These are phyloP conservation scores for Xanthoconium separans DNA, from an alignment of 1,284 basidiomycete species.

Conservation along the genomic window DNA sequence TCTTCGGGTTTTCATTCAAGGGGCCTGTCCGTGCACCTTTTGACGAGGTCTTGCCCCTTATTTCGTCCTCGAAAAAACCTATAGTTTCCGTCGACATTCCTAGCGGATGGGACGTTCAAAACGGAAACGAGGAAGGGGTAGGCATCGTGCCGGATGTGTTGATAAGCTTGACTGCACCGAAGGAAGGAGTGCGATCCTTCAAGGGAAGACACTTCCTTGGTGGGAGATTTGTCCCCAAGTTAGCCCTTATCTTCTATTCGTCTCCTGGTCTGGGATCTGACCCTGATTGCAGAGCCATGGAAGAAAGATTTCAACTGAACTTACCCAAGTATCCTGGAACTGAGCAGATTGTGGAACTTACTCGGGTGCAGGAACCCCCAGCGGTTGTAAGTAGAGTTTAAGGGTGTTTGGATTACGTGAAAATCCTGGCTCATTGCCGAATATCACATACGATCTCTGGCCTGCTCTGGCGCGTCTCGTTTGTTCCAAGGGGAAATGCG, in stretches of 20 bases:
- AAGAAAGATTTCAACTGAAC: conserved; percentile 73
- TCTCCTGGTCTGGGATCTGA: conserved; percentile 1
- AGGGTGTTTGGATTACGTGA: too few relatives aligned
- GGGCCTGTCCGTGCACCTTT: conserved; percentile 89
- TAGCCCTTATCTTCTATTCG: conserved; percentile 26
- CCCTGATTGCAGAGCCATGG: conserved; percentile 52
- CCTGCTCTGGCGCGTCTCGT: background rate
- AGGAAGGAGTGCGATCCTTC: conserved; percentile 79
- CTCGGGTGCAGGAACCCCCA: conserved; percentile 14
- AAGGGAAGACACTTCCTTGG: conserved; percentile 76
- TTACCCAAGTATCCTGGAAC: conserved; percentile 74
- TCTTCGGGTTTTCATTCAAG: conserved; percentile 98
- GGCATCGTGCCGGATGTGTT: conserved; percentile 77
- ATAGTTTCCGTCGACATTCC: conserved; percentile 95
- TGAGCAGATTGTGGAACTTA: conserved; percentile 80
- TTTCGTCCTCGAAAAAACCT: conserved; percentile 66
- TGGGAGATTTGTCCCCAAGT: conserved; percentile 90
- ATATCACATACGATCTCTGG: background rate
- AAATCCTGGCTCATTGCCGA: too few relatives aligned
- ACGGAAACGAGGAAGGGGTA: conserved; percentile 59
- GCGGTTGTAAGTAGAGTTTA: conserved; percentile 7
- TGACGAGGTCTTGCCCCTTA: conserved; percentile 66
- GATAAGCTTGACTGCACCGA: conserved; percentile 92
- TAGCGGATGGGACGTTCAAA: conserved; percentile 92
- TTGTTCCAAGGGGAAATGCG: background rate